phyloP scores from a whole-genome alignment of 1,284 basidiomycete genomes.

The Cystobasidium sp. region DNA sequence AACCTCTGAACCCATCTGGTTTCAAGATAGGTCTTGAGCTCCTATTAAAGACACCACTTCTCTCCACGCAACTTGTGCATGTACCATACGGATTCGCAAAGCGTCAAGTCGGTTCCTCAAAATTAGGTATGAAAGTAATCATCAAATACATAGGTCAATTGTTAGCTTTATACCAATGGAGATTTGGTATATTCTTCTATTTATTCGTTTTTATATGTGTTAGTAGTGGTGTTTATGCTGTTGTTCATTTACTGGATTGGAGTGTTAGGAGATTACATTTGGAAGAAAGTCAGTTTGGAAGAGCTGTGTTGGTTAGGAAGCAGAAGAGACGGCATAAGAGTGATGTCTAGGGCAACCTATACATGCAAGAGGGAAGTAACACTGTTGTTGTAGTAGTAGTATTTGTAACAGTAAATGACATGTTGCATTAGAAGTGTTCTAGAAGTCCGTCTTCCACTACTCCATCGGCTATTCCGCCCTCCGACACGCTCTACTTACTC shows the following conservation, averaged over 20 bases:
- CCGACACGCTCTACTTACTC: too few species aligned
- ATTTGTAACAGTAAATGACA: background rate
- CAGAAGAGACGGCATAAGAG: slow-evolving; percentile 36
- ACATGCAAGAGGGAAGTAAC: background rate
- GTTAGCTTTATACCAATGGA: slow-evolving; percentile 50
- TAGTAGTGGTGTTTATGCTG: slow-evolving; percentile 5
- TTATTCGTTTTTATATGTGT: slow-evolving; percentile 43
- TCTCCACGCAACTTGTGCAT: slow-evolving; percentile 44
- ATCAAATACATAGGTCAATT: slow-evolving; percentile 53
- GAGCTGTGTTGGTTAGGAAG: background rate
- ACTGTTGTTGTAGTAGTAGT: background rate
- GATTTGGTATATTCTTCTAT: slow-evolving; percentile 47
- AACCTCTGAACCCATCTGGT: slow-evolving; percentile 52
- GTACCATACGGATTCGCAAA: slow-evolving; percentile 51
- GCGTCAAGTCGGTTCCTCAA: slow-evolving; percentile 48
- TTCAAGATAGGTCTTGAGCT: slow-evolving; percentile 54
- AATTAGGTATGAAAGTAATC: slow-evolving; percentile 51
- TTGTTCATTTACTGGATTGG: slow-evolving; percentile 6
- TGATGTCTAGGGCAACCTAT: slow-evolving; percentile 20
- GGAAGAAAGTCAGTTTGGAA: slow-evolving; percentile 19
- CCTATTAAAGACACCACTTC: slow-evolving; percentile 49
- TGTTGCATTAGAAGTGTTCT: too few species aligned
- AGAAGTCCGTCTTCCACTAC: too few species aligned
- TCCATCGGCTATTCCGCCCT: too few species aligned
- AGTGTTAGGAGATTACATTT: background rate